These are phyloP conservation scores for Globisporangium nodosum DNA, from an alignment of 352 stramenopile genomes.

Conservation along the genomic window DNA sequence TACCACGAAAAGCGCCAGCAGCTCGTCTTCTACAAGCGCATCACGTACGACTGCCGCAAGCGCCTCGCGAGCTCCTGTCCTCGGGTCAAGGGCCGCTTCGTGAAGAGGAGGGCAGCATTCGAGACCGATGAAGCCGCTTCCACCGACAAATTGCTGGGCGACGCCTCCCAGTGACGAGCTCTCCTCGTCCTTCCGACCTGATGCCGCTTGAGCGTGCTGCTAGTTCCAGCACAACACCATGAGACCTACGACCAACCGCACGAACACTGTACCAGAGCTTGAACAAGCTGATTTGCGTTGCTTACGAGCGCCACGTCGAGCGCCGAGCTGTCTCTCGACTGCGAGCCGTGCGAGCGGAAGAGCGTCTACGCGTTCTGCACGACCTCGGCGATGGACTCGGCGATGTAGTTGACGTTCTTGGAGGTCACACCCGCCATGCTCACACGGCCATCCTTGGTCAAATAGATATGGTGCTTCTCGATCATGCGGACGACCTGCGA, in stretches of 20 bases:
- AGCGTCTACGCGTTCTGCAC: constrained; percentile 68
- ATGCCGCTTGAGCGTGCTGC: too few species aligned
- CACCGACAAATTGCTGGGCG: neutral
- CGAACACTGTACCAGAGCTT: too few species aligned
- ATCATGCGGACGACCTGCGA: constrained; percentile 94
- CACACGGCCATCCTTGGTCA: constrained; percentile 97
- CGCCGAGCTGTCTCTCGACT: neutral
- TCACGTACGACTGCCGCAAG: constrained; percentile 75
- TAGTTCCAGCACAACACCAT: too few species aligned
- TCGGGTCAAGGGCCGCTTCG: constrained; percentile 69
- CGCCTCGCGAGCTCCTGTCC: constrained; percentile 61
- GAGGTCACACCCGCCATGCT: constrained; percentile 96
- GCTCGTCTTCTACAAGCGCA: constrained; percentile 61
- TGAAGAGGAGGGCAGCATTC: constrained; percentile 7
- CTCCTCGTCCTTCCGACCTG: too few species aligned
- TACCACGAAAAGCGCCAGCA: constrained; percentile 74
- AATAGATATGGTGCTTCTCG: constrained; percentile 96
- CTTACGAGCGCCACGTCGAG: neutral
- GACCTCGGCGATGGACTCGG: constrained; percentile 93
- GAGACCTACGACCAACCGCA: too few species aligned
- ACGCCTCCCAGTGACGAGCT: neutral
- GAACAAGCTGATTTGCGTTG: constrained; percentile 5
- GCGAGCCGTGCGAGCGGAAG: neutral
- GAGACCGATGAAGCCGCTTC: neutral
- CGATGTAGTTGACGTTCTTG: constrained; percentile 97